Evolutionary conservation across 176 grass and related monocot species (phyloP).

Genomic region (Triticum aestivum): IWGSC_CS_RefSeq_v2.1 NC_057794.1:523943009-523943508

Average conservation of each 20-base stretch:
- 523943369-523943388: neutral
- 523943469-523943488: neutral
- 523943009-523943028: neutral
- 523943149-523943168: neutral
- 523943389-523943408: neutral
- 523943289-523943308: too few species aligned
- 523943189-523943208: neutral
- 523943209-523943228: neutral
- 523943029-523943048: neutral
- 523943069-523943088: too few species aligned
- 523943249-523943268: constrained; percentile 31
- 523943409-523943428: neutral
- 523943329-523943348: neutral
- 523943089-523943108: too few species aligned
- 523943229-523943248: too few species aligned
- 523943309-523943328: neutral
- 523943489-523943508: too few species aligned
- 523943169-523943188: constrained; percentile 16
- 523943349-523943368: neutral
- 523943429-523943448: neutral
- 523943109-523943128: too few species aligned
- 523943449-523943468: neutral
- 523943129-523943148: neutral
- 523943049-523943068: too few species aligned
- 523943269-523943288: neutral